Conservation (phyloP, 2,329 filamentous ascomycete species). For the Apiospora koreana region DNA sequence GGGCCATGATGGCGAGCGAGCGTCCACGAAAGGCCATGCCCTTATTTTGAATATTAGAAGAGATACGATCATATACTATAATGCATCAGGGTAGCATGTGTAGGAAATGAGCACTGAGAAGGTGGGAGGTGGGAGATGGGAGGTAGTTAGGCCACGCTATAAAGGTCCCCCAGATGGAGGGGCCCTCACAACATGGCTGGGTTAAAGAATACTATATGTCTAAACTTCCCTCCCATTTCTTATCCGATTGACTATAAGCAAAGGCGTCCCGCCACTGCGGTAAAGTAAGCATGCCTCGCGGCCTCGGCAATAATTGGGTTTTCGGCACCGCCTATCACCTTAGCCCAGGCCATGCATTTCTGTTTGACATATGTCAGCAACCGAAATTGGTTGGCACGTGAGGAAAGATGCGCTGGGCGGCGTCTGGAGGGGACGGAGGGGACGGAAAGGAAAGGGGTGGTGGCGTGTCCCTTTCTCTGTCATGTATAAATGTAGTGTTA, state of each 20-base stretch:
- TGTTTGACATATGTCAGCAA: neutral
- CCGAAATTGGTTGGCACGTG: neutral
- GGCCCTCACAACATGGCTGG: neutral
- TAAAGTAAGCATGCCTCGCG: neutral
- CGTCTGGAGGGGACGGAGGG: neutral
- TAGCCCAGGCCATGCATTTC: neutral
- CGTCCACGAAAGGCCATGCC: neutral
- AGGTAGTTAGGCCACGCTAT: neutral
- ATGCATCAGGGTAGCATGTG: neutral
- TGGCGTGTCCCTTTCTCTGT: neutral
- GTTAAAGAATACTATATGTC: neutral
- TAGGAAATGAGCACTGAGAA: neutral
- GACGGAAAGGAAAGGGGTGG: neutral
- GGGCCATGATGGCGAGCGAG: neutral
- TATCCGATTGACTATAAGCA: neutral
- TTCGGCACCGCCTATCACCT: neutral
- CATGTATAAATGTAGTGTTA: too few species aligned
- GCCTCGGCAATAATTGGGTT: neutral
- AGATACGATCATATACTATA: neutral
- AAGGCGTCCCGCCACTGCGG: neutral
- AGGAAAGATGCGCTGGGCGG: neutral
- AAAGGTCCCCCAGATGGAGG: neutral
- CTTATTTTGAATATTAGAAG: neutral
- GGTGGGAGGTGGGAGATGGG: too few species aligned
- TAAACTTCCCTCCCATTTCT: neutral